Conservation (phyloP, 2,329 filamentous ascomycete species). For the Phialophora chinensis region DNA sequence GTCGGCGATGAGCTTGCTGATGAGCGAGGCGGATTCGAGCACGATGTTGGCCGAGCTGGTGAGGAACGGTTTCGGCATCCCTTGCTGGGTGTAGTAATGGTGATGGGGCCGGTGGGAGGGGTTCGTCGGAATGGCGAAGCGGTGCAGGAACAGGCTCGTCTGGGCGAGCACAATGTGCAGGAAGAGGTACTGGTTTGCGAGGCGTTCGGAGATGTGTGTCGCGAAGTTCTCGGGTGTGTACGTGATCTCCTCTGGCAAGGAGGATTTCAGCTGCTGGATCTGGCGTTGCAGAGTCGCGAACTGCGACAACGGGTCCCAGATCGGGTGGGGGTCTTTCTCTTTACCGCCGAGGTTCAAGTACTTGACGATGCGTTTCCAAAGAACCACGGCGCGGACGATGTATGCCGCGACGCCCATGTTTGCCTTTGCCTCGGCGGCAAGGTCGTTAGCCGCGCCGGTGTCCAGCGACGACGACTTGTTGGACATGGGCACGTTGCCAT, state of each 20-base stretch:
- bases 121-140: conserved; percentile 76
- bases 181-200: conserved; percentile 90
- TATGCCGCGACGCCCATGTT: conserved; percentile 97
- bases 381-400: conserved; percentile 79
- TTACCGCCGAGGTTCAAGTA: conserved; percentile 91
- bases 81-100: conserved; percentile 55
- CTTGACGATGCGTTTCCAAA: conserved; percentile 88
- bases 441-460: conserved; percentile 51
- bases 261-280: conserved; percentile 70
- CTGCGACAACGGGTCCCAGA: conserved; percentile 82
- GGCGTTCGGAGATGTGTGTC: conserved; percentile 80
- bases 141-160: conserved; percentile 85
- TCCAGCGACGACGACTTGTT: conserved; percentile 60
- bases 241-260: conserved; percentile 72
- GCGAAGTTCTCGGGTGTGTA: conserved; percentile 84
- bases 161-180: conserved; percentile 90
- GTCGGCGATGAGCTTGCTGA: conserved; percentile 82
- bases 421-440: conserved; percentile 54
- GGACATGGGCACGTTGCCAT: conserved; percentile 69
- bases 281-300: conserved; percentile 74
- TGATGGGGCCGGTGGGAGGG: conserved; percentile 60
- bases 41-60: conserved; percentile 76
- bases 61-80: conserved; percentile 79
- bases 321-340: conserved; percentile 73
- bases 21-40: conserved; percentile 81